phyloP scores from a whole-genome alignment of 192 early-diverging fungal species.

The Coemansia sp. region DNA sequence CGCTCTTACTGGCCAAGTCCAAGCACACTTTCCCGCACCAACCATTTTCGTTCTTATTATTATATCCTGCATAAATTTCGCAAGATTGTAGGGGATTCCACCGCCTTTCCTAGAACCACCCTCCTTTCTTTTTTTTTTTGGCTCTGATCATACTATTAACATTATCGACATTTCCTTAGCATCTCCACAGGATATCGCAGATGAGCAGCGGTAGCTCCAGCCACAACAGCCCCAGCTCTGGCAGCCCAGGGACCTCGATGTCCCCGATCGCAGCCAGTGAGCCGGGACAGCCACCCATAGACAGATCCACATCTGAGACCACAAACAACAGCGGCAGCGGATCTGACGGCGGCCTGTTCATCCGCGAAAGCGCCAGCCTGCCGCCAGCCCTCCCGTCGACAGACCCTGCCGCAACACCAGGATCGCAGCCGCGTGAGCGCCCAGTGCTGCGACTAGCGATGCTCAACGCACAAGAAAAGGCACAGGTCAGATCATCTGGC shows the following conservation, averaged over 20 bases:
- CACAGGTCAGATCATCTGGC: slow-evolving; percentile 3
- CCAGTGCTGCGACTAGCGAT: slow-evolving; percentile 40
- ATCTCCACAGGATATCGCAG: no score
- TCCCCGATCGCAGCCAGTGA: not conserved
- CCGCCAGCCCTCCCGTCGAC: slow-evolving; percentile 13
- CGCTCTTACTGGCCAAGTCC: not conserved
- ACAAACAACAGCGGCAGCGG: not conserved
- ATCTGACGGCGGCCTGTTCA: not conserved
- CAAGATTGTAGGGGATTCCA: no score
- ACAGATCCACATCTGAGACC: not conserved
- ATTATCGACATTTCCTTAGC: no score
- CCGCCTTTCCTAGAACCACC: no score
- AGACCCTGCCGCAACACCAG: not conserved
- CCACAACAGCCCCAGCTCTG: no score
- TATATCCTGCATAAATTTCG: not conserved
- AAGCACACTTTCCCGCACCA: no score
- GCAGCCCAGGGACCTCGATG: no score
- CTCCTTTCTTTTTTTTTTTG: no score
- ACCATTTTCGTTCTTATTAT: not conserved
- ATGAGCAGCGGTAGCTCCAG: no score
- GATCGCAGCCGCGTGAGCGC: slow-evolving; percentile 4
- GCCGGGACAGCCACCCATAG: not conserved
- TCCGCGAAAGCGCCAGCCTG: slow-evolving; percentile 1
- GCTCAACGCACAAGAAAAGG: slow-evolving; percentile 28
- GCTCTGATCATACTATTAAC: no score